Evolutionary conservation across 1,139 yeast genomes (phyloP).

Genomic region (Debaryomyces coudertii): DNA sequence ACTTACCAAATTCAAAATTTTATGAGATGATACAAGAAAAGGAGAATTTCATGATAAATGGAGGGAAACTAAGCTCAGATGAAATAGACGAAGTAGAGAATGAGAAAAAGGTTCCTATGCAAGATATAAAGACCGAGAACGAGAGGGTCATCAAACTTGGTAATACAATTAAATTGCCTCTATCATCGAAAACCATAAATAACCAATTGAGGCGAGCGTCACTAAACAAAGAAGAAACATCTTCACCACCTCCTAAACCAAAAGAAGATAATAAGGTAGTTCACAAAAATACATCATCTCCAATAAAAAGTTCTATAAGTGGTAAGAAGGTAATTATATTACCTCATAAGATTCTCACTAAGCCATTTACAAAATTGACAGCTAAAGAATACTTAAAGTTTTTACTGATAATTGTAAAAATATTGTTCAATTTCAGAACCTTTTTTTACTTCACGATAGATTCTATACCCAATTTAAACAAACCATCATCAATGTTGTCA

Average conservation of each 20-base stretch:
- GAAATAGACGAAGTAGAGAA: conserved; percentile 16
- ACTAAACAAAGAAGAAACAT: conserved; percentile 5
- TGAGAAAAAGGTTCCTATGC: conserved; percentile 6
- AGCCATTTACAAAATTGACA: conserved; percentile 45
- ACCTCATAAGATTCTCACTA: conserved; percentile 47
- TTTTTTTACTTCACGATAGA: conserved; percentile 22
- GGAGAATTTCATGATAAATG: conserved; percentile 29
- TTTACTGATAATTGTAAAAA: conserved; percentile 40
- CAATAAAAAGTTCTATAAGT: conserved; percentile 11
- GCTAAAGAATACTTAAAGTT: conserved; percentile 44
- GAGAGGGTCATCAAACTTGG: conserved; percentile 43
- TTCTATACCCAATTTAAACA: background rate
- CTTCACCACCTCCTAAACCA: background rate
- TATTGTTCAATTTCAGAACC: conserved; percentile 39
- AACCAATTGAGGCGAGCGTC: conserved; percentile 35
- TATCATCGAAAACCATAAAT: conserved; percentile 47
- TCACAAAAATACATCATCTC: conserved; percentile 8
- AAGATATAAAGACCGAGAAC: conserved; percentile 14
- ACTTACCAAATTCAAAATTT: conserved; percentile 40
- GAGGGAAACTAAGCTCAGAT: conserved; percentile 16
- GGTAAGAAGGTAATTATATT: conserved; percentile 38
- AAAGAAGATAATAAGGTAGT: conserved; percentile 1
- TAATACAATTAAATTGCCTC: conserved; percentile 40
- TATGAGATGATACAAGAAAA: conserved; percentile 41
- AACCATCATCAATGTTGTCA: conserved; percentile 13